Evolutionary conservation across 2,329 filamentous ascomycete genomes (phyloP).

Genomic region (Trichoderma arundinaceum): DNA sequence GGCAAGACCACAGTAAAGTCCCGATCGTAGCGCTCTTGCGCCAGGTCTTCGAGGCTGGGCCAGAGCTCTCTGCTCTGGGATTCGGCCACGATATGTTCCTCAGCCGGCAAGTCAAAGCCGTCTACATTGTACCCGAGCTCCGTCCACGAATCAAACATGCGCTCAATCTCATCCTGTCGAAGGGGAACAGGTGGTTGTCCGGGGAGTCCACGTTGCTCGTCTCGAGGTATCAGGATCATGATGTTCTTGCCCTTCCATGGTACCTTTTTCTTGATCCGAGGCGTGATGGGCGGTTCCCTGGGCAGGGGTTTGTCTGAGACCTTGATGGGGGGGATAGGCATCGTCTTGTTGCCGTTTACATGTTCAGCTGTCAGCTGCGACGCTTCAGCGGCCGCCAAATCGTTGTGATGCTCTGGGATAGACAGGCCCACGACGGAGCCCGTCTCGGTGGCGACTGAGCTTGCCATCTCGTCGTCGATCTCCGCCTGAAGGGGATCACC

Average conservation of each 20-base stretch:
- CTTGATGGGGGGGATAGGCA: conserved; percentile 42
- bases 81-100: conserved; percentile 50
- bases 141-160: conserved; percentile 70
- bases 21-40: conserved; percentile 58
- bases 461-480: conserved; percentile 39
- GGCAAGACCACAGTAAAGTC: conserved; percentile 71
- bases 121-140: conserved; percentile 70
- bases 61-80: conserved; percentile 72
- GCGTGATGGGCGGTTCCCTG: conserved; percentile 53
- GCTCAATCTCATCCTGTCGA: conserved; percentile 59
- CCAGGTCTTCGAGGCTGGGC: conserved; percentile 66
- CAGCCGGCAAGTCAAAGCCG: conserved; percentile 70
- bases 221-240: conserved; percentile 69
- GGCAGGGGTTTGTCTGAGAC: conserved; percentile 45
- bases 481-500: conserved; percentile 36
- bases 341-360: conserved; percentile 38
- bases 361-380: conserved; percentile 20
- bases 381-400: conserved; percentile 11
- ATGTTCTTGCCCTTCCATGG: conserved; percentile 78
- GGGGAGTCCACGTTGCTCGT: conserved; percentile 67
- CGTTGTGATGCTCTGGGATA: background rate
- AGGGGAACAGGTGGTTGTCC: conserved; percentile 62
- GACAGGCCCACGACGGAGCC: conserved; percentile 19
- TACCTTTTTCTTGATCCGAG: conserved; percentile 72
- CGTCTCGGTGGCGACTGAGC: conserved; percentile 43